A percentile compares a stretch with the other conserved stretches of the same genome.
These are phyloP conservation scores for Solanum hybrid DNA, from an alignment of 305 asterid genomes.

Conservation along the genomic window DNA sequence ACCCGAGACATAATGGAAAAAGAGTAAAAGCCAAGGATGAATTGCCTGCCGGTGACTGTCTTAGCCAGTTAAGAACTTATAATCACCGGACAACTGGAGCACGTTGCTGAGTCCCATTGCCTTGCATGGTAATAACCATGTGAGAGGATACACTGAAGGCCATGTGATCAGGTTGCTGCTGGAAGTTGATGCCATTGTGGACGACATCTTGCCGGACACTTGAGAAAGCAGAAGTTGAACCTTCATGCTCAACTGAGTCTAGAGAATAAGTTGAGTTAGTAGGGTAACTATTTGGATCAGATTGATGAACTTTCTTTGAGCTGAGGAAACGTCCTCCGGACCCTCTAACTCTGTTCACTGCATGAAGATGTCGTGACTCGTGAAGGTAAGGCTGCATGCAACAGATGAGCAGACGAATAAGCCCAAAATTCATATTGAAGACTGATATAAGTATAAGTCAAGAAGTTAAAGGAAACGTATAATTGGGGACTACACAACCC, in stretches of 20 bases:
- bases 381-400: slow-evolving; percentile 84
- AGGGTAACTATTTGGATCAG: slow-evolving; percentile 20
- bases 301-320: slow-evolving; percentile 50
- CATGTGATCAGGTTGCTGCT: slow-evolving; percentile 36
- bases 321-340: slow-evolving; percentile 88
- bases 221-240: slow-evolving; percentile 12
- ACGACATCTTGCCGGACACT: slow-evolving; percentile 13
- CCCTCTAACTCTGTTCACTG: slow-evolving; percentile 83
- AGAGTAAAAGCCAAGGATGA: slow-evolving; percentile 11
- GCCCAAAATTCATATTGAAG: neutral
- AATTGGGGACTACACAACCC: neutral
- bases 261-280: slow-evolving; percentile 19
- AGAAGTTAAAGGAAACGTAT: neutral
- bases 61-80: neutral
- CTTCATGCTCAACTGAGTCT: slow-evolving; percentile 17
- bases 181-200: slow-evolving; percentile 13
- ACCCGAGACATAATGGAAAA: neutral
- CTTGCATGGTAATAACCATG: slow-evolving; percentile 30
- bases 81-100: slow-evolving; percentile 67
- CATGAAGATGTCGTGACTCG: slow-evolving; percentile 94
- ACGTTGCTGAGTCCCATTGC: slow-evolving; percentile 37
- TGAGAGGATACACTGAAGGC: slow-evolving; percentile 21
- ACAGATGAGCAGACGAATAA: neutral
- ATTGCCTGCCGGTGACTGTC: slow-evolving; percentile 4
- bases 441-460: neutral